These are phyloP conservation scores for Fusarium irregulare DNA, from an alignment of 2,329 filamentous ascomycete genomes.

Conservation along the genomic window DNA sequence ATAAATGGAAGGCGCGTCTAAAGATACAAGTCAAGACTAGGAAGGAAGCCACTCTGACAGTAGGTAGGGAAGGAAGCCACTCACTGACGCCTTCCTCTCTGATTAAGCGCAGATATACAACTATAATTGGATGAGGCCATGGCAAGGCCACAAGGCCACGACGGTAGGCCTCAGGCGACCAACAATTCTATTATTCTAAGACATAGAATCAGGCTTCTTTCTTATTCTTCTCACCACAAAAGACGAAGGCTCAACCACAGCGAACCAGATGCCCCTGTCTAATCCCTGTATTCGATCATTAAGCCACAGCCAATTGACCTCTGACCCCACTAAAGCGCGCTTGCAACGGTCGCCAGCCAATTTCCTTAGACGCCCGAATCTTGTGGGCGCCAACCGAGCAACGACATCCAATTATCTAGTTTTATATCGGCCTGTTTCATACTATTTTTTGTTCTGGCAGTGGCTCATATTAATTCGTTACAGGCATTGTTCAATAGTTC, in stretches of 20 bases:
- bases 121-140: constrained; percentile 12
- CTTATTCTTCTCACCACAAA: not conserved
- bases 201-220: not conserved
- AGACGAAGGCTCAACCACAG: not conserved
- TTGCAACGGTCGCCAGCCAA: constrained; percentile 36
- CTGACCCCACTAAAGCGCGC: constrained; percentile 30
- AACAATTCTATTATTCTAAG: constrained; percentile 19
- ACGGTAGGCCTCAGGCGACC: constrained; percentile 32
- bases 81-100: constrained; percentile 1
- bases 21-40: constrained; percentile 2
- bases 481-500: constrained; percentile 17
- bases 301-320: constrained; percentile 37
- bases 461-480: constrained; percentile 3
- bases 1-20: constrained; percentile 9
- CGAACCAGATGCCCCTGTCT: constrained; percentile 20
- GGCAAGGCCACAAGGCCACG: constrained; percentile 28
- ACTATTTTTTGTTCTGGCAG: constrained; percentile 12
- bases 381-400: constrained; percentile 33
- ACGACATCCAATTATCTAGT: constrained; percentile 34
- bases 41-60: not conserved
- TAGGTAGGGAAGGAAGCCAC: not conserved
- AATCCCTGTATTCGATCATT: constrained; percentile 27
- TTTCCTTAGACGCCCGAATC: constrained; percentile 39
- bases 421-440: constrained; percentile 16
- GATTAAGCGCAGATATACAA: constrained; percentile 1